phyloP scores from a whole-genome alignment of 83 land plant species.

The Isoetes engelmannii region DNA sequence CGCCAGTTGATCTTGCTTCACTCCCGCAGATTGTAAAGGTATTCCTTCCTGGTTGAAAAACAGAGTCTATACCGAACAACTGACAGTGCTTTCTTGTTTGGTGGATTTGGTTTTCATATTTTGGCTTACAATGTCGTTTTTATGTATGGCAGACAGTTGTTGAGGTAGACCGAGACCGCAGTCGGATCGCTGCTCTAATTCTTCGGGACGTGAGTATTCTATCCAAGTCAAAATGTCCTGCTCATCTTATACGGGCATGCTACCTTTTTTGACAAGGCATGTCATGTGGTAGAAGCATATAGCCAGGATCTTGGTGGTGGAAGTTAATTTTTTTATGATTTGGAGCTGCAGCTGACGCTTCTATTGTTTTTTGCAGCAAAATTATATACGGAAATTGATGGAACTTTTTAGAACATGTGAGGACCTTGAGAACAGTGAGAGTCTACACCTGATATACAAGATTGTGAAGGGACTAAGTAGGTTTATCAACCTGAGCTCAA shows the following conservation, averaged over 20 bases:
- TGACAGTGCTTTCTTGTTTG: no score
- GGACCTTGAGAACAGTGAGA: constrained; percentile 67
- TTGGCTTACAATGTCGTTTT: background rate
- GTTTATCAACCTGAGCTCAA: constrained; percentile 10
- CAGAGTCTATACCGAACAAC: no score
- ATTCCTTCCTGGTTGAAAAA: no score
- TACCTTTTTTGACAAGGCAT: background rate
- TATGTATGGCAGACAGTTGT: constrained; percentile 46
- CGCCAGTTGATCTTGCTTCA: constrained; percentile 62
- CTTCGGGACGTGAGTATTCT: constrained; percentile 52
- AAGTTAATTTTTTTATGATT: background rate
- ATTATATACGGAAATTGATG: constrained; percentile 63
- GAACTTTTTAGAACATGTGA: constrained; percentile 73
- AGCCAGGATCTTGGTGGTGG: background rate
- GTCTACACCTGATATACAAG: constrained; percentile 75
- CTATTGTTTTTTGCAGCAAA: constrained; percentile 49
- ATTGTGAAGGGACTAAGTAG: constrained; percentile 78
- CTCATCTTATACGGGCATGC: background rate
- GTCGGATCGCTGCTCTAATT: constrained; percentile 54
- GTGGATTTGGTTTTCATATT: background rate
- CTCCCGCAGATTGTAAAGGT: constrained; percentile 74
- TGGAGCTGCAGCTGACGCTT: constrained; percentile 1
- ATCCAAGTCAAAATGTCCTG: background rate
- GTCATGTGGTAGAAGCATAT: background rate
- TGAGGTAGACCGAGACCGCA: constrained; percentile 55